A percentile compares a stretch with the other conserved stretches of the same genome.
Evolutionary conservation across 805 yeast genomes (phyloP).

Genomic region (Pichia phayaonensis): DNA sequence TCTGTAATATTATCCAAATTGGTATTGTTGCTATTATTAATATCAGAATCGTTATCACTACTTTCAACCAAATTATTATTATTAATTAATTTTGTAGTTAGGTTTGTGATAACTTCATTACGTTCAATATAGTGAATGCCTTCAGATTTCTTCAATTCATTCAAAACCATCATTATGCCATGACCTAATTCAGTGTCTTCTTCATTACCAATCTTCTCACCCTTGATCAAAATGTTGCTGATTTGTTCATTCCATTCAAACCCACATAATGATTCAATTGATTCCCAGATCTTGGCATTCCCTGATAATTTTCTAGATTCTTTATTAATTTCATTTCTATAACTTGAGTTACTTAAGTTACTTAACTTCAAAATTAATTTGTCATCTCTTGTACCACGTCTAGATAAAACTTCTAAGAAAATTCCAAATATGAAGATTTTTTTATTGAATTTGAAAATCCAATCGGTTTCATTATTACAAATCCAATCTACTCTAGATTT

Average conservation of each 20-base stretch:
- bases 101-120: not conserved
- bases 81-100: not conserved
- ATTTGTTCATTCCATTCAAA: slow-evolving; percentile 7
- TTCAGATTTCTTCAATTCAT: slow-evolving; percentile 1
- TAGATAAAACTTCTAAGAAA: slow-evolving; percentile 11
- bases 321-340: not conserved
- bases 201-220: not conserved
- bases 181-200: slow-evolving; percentile 2
- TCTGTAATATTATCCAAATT: slow-evolving; percentile 4
- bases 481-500: slow-evolving; percentile 5
- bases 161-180: slow-evolving; percentile 7
- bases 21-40: not conserved
- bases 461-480: slow-evolving; percentile 3
- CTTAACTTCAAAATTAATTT: not conserved
- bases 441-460: slow-evolving; percentile 10
- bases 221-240: not conserved
- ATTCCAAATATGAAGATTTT: slow-evolving; percentile 8
- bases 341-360: not conserved
- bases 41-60: not conserved
- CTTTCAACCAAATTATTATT: not conserved
- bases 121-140: not conserved
- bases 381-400: slow-evolving; percentile 4
- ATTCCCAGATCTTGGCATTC: slow-evolving; percentile 1
- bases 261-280: slow-evolving; percentile 7
- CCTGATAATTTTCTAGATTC: not conserved